Evolutionary conservation across 169 alveolate species (phyloP), one percentile per base, ranked within the genome.

Genomic region (Miamiensis avidus): DNA sequence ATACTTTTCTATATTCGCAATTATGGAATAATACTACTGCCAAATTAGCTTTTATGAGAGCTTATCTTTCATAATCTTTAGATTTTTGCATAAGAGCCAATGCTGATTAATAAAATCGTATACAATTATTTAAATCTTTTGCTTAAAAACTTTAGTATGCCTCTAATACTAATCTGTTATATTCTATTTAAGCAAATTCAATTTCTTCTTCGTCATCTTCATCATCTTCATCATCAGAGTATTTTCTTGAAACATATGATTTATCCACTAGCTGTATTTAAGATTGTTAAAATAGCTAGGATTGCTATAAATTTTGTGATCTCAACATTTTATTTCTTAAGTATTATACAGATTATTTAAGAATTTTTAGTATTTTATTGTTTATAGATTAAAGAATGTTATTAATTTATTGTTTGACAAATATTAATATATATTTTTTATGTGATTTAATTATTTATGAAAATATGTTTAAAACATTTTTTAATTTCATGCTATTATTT

Each of bases 1-100:
- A 65, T 32, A 85, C 84, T 79, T 79, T 32, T 79, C 79, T 85
- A 64, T 85, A 85, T 74, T 78, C 65, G 74, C 89, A 85, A 72
- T 79, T 85, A 49, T 85, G 89, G 65, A 85, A 85, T 49, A 49
- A 78, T 65, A 85, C 79, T 30, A 85, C 69, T 15, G 86, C 85
- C 31, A 85, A 85, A 74, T 85, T 85, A 4, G 89, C 29, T 49
- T 78, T 34, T 25, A 85, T 74, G 4, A 85, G 29, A 34, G 86
- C 84, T 75, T 28, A 32, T 79, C 82, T 85, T 25, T 85, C 85
- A 33, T 78, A 1, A 85, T 85, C 85, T 78, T 79, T 27, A 49
- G 29, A 64, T 29, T 79, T 34, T 65, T 79, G 20, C 20, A 49
- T 11, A 49, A 11, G 20, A 49, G 20, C 20, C 20, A 49, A 20